Evolutionary conservation across 75 land plant genomes (phyloP).

Genomic region (Pseudotsuga menziesii): DNA sequence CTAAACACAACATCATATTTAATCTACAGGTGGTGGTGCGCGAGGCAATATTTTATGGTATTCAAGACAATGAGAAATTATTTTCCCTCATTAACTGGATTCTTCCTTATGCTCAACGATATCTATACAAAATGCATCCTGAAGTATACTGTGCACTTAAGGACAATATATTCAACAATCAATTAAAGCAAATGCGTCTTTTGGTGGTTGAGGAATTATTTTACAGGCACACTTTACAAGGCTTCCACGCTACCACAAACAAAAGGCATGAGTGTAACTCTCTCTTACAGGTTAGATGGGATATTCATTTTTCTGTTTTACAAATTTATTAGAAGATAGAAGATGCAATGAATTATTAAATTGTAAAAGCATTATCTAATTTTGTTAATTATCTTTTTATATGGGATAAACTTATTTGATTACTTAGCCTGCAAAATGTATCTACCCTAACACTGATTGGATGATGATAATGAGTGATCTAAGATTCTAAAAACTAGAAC

Average conservation of each 20-base stretch:
- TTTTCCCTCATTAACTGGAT: conserved; percentile 57
- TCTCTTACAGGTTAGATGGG: conserved; percentile 61
- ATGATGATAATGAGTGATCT: too few species aligned
- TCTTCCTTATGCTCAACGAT: conserved; percentile 85
- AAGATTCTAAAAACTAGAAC: too few species aligned
- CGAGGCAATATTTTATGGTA: conserved; percentile 72
- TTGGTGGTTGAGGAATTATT: conserved; percentile 57
- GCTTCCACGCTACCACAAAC: conserved; percentile 24
- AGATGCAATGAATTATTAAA: neutral
- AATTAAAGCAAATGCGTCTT: conserved; percentile 31
- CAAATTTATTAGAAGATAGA: neutral
- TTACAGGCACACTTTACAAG: conserved; percentile 56
- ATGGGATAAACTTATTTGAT: neutral
- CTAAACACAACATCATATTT: neutral
- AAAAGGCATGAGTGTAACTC: conserved; percentile 47
- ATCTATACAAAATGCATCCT: conserved; percentile 45
- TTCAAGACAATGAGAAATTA: conserved; percentile 29
- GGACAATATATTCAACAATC: conserved; percentile 21
- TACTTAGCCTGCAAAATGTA: neutral
- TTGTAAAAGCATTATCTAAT: neutral
- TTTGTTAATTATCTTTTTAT: neutral
- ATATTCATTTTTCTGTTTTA: neutral
- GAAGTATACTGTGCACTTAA: conserved; percentile 42
- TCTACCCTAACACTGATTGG: too few species aligned
- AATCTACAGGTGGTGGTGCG: conserved; percentile 66